phyloP scores from a whole-genome alignment of 768 basidiomycete genomes.

The Gymnopilus dilepis region DNA sequence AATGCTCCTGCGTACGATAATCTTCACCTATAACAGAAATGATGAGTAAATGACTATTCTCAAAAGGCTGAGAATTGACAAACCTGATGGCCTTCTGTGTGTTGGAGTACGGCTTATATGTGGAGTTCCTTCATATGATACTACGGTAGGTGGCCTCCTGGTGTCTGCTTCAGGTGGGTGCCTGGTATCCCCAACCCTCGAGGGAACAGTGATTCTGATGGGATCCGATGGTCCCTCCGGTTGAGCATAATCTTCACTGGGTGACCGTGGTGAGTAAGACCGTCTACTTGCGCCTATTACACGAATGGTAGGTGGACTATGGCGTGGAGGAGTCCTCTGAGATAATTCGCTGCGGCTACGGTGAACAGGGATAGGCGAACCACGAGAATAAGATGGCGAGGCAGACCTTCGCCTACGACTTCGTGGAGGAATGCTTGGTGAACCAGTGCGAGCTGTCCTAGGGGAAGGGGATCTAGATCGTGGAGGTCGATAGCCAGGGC shows the following conservation, averaged over 20 bases:
- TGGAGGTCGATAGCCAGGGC: not conserved
- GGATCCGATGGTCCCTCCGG: conserved; percentile 6
- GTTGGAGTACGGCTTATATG: conserved; percentile 18
- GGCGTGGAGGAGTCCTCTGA: not conserved
- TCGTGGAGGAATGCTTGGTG: conserved; percentile 2
- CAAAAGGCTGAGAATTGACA: not conserved
- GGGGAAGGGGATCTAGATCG: conserved; percentile 4
- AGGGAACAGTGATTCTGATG: conserved; percentile 20
- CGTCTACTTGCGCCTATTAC: conserved; percentile 3
- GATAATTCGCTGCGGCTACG: conserved; percentile 1
- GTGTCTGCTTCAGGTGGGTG: conserved; percentile 10
- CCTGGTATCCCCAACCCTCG: conserved; percentile 11
- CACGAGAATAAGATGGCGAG: not conserved
- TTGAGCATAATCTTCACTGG: no score
- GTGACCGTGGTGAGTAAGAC: not conserved
- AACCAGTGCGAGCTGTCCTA: conserved; percentile 1
- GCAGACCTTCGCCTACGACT: not conserved
- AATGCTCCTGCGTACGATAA: conserved; percentile 10
- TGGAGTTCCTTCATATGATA: conserved; percentile 12
- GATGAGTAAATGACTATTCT: not conserved
- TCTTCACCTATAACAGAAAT: not conserved
- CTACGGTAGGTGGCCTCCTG: conserved; percentile 12
- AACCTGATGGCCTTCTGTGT: conserved; percentile 24
- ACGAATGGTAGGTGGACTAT: not conserved
- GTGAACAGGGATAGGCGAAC: conserved; percentile 6